Percentiles rank a stretch among this genome's conserved stretches.
Evolutionary conservation across 2,329 filamentous ascomycete genomes (phyloP).

Genomic region (Parastagonospora avenae): DNA sequence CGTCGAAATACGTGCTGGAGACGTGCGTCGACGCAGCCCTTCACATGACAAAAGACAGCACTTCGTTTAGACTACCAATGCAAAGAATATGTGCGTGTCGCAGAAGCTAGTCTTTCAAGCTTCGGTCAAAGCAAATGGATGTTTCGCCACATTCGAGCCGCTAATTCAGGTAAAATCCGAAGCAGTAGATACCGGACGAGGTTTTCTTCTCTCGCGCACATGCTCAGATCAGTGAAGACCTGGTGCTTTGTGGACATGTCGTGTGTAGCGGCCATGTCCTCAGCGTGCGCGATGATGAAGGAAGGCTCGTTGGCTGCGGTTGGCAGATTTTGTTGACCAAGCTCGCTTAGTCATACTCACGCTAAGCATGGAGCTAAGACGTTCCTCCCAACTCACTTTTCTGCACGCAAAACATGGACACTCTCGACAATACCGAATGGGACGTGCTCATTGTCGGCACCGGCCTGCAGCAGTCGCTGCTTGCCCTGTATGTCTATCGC

Average conservation of each 20-base stretch:
- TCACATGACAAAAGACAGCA: too few species aligned
- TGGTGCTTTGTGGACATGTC: conserved; percentile 41
- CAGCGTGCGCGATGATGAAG: conserved; percentile 43
- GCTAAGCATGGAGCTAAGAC: conserved; percentile 27
- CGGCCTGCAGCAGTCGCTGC: conserved; percentile 58
- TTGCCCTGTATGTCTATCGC: conserved; percentile 56
- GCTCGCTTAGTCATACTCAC: conserved; percentile 40
- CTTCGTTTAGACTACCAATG: too few species aligned
- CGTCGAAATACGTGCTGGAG: too few species aligned
- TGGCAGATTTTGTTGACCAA: conserved; percentile 28
- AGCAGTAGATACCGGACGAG: conserved; percentile 59
- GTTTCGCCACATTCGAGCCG: conserved; percentile 58
- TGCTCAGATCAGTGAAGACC: conserved; percentile 52
- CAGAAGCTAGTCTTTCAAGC: too few species aligned
- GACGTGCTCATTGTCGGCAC: conserved; percentile 61
- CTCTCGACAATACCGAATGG: conserved; percentile 57
- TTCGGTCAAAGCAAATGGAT: conserved; percentile 21
- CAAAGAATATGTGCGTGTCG: too few species aligned
- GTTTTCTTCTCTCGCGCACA: conserved; percentile 52
- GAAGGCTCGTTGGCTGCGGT: conserved; percentile 14
- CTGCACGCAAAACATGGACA: conserved; percentile 50
- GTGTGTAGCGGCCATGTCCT: conserved; percentile 41
- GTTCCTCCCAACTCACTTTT: conserved; percentile 26
- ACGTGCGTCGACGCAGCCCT: too few species aligned
- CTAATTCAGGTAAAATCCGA: conserved; percentile 55